phyloP scores from a whole-genome alignment of 257 asterid species.

The Nicotiana undulata region DNA sequence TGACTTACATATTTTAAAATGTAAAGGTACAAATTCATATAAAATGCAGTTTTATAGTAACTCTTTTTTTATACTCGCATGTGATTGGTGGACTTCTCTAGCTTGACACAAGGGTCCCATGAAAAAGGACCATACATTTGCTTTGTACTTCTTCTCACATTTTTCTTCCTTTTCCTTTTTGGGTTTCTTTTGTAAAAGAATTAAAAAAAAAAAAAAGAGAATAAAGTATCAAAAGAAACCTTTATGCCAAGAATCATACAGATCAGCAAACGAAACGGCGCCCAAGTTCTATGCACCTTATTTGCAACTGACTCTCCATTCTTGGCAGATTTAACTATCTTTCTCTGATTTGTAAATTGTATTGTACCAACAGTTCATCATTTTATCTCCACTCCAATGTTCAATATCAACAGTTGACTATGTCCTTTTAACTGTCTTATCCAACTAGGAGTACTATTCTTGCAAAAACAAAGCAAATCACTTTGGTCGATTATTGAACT shows the following conservation, averaged over 20 bases:
- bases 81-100: background rate
- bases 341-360: background rate
- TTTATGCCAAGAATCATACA: constrained; percentile 1
- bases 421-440: background rate
- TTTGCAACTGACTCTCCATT: background rate
- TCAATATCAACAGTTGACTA: background rate
- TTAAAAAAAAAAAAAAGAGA: background rate
- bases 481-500: background rate
- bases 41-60: background rate
- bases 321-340: background rate
- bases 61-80: background rate
- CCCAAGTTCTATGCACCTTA: background rate
- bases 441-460: background rate
- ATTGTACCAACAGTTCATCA: background rate
- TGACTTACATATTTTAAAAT: background rate
- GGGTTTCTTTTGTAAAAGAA: background rate
- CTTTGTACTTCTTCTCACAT: background rate
- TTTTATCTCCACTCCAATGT: background rate
- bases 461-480: background rate
- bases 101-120: constrained; percentile 7
- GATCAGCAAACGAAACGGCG: background rate
- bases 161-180: background rate
- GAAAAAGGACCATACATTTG: background rate
- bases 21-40: background rate
- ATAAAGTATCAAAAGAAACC: background rate